Percentiles rank a stretch among this genome's conserved stretches.
Conservation (phyloP, 352 stramenopile genomes). For the Globisporangium nodosum region DNA sequence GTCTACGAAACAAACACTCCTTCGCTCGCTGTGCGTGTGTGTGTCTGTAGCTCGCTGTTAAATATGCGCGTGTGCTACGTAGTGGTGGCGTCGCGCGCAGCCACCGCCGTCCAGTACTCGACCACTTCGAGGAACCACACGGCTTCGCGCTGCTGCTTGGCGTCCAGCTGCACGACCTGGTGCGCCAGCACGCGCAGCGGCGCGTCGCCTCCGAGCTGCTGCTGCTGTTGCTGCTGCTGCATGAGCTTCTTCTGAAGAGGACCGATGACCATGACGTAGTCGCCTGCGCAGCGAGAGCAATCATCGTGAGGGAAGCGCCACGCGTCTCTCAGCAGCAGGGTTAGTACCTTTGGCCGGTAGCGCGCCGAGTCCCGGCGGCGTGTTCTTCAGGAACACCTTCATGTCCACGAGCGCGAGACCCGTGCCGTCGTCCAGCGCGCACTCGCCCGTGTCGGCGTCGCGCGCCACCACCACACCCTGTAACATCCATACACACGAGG, state of each 20-base stretch:
- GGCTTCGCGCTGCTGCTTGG: conserved; percentile 51
- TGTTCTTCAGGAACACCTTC: conserved; percentile 59
- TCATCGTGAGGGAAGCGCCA: not conserved
- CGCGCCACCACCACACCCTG: conserved; percentile 53
- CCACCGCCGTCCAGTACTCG: conserved; percentile 60
- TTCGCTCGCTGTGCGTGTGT: too few relatives aligned
- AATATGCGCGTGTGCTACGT: not conserved
- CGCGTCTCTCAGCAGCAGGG: not conserved
- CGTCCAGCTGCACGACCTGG: conserved; percentile 49
- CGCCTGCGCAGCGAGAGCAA: conserved; percentile 18
- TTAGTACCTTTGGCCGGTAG: conserved; percentile 27
- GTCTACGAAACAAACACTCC: not conserved
- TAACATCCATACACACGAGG: not conserved
- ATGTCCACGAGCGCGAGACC: conserved; percentile 54
- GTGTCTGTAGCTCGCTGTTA: not conserved
- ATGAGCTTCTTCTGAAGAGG: conserved; percentile 40
- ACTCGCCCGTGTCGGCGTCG: conserved; percentile 27
- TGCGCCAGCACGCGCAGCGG: conserved; percentile 38
- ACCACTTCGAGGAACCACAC: conserved; percentile 71
- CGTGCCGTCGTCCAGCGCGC: conserved; percentile 72
- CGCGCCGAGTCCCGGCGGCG: conserved; percentile 35
- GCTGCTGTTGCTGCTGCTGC: conserved; percentile 9
- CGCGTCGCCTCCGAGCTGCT: conserved; percentile 4
- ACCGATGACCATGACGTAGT: conserved; percentile 78
- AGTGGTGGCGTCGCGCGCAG: conserved; percentile 6